phyloP scores from a whole-genome alignment of 768 basidiomycete species.

The Hypholoma fasciculare region DNA sequence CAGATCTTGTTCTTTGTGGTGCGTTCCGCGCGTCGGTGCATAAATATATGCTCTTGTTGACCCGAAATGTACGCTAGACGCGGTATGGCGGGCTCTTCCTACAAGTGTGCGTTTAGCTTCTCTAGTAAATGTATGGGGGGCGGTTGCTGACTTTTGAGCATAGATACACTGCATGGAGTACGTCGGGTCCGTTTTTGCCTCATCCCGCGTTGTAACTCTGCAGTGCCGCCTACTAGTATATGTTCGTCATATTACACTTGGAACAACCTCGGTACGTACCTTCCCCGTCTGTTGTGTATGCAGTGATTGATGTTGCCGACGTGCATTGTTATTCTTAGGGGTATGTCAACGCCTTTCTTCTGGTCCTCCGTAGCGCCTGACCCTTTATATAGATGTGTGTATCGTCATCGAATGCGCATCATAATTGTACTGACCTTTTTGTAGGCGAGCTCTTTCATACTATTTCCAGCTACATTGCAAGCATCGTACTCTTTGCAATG shows the following conservation, averaged over 20 bases:
- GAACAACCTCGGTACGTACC: background rate
- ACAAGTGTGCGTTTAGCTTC: background rate
- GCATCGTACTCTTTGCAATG: background rate
- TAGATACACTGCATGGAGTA: background rate
- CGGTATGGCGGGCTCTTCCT: conserved; percentile 3
- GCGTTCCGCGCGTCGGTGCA: background rate
- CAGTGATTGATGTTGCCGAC: background rate
- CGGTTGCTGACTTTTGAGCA: background rate
- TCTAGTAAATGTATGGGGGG: background rate
- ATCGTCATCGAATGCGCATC: background rate
- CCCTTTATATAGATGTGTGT: background rate
- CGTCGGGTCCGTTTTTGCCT: background rate
- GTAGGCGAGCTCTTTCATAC: conserved; percentile 3
- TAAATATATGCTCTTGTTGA: background rate
- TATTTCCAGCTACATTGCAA: background rate
- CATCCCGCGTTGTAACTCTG: background rate
- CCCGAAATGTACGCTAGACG: background rate
- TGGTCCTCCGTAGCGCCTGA: background rate
- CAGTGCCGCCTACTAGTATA: background rate
- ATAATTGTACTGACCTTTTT: background rate
- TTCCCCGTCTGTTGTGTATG: background rate
- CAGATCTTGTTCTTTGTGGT: conserved; percentile 8
- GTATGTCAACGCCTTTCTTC: background rate
- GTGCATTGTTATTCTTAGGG: background rate
- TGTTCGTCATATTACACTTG: background rate